Conservation (phyloP, 2,329 filamentous ascomycete genomes). For the Biscogniauxia marginata region DNA sequence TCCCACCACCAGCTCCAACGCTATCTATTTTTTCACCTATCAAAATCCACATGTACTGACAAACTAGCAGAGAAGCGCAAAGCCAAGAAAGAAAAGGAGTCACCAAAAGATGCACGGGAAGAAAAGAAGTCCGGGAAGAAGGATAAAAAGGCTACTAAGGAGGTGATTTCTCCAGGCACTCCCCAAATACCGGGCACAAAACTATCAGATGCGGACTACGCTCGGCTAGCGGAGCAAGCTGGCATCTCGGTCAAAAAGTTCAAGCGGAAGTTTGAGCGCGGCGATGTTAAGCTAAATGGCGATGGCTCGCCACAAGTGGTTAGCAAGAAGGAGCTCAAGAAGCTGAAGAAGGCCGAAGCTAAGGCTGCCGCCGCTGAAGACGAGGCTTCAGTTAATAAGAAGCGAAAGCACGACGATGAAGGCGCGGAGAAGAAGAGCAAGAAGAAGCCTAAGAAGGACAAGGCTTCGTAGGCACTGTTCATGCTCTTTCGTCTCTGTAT, state of each 20-base stretch:
- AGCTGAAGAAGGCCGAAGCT: constrained; percentile 60
- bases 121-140: constrained; percentile 44
- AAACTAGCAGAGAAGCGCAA: constrained; percentile 35
- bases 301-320: constrained; percentile 66
- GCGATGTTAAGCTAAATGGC: constrained; percentile 65
- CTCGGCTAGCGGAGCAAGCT: constrained; percentile 61
- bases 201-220: constrained; percentile 56
- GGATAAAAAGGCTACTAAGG: constrained; percentile 33
- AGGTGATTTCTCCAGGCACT: constrained; percentile 36
- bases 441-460: constrained; percentile 65
- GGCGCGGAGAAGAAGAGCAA: constrained; percentile 58
- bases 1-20: background rate
- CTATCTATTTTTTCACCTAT: constrained; percentile 21
- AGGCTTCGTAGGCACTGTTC: constrained; percentile 45
- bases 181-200: constrained; percentile 34
- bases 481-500: constrained; percentile 26
- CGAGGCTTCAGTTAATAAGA: constrained; percentile 55
- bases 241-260: constrained; percentile 74
- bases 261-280: constrained; percentile 74
- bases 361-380: constrained; percentile 50
- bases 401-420: constrained; percentile 69
- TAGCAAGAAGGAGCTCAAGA: constrained; percentile 77
- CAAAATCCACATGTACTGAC: constrained; percentile 27
- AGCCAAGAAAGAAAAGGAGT: constrained; percentile 32
- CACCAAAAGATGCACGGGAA: constrained; percentile 30